These are phyloP conservation scores for Septoria petroselini DNA, from an alignment of 2,329 filamentous ascomycete genomes.

Conservation along the genomic window DNA sequence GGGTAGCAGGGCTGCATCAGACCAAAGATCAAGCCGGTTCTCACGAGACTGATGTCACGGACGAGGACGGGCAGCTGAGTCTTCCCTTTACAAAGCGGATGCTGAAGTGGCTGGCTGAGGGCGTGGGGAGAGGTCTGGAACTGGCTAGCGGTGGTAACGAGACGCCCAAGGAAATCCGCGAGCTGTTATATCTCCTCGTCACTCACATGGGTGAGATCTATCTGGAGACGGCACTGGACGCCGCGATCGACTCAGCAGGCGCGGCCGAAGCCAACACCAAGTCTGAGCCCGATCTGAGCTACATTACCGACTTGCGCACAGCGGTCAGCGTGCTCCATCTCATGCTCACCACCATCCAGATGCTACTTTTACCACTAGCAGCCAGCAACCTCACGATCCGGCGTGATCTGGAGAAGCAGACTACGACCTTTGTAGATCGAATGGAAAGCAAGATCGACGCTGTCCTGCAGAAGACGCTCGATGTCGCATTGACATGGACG, in stretches of 20 bases:
- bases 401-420: constrained; percentile 82
- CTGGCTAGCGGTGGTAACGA: constrained; percentile 76
- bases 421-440: constrained; percentile 66
- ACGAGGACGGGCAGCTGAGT: constrained; percentile 81
- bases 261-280: constrained; percentile 71
- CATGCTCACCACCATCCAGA: constrained; percentile 87
- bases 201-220: constrained; percentile 84
- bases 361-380: constrained; percentile 84
- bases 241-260: constrained; percentile 70
- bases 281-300: constrained; percentile 80
- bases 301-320: constrained; percentile 73
- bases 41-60: constrained; percentile 72
- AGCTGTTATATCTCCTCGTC: constrained; percentile 77
- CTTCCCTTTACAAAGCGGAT: constrained; percentile 92
- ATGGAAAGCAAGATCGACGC: constrained; percentile 81
- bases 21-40: constrained; percentile 53
- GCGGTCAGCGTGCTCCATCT: constrained; percentile 87
- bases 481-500: constrained; percentile 74
- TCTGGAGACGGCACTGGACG: constrained; percentile 62
- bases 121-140: constrained; percentile 85
- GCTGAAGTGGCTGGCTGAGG: constrained; percentile 96
- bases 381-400: constrained; percentile 86
- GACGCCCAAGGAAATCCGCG: constrained; percentile 88
- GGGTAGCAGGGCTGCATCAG: constrained; percentile 77
- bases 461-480: constrained; percentile 66